Evolutionary conservation across 495 filamentous ascomycete species (phyloP).

Genomic region (Aspergillus sclerotiicarbonarius): DNA sequence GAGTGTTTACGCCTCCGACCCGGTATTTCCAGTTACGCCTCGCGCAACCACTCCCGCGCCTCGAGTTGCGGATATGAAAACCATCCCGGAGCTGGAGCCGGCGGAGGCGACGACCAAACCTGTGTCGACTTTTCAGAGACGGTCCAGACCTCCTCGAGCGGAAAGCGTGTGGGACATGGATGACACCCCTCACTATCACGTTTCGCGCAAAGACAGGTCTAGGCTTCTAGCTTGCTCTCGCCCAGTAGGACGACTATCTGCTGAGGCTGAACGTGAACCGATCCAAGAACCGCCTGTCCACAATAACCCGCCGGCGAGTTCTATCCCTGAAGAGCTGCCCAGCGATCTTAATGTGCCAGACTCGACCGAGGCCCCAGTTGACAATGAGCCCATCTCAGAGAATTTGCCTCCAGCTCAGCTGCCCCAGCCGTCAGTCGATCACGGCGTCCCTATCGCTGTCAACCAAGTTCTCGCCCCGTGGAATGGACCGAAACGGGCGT

Average conservation of each 20-base stretch:
- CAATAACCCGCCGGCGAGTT: slow-evolving; percentile 10
- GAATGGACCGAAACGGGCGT: slow-evolving; percentile 48
- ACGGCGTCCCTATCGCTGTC: slow-evolving; percentile 31
- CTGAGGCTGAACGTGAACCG: slow-evolving; percentile 8
- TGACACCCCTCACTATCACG: slow-evolving; percentile 30
- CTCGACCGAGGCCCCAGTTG: neutral
- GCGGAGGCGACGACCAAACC: slow-evolving; percentile 14
- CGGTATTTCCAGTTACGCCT: slow-evolving; percentile 33
- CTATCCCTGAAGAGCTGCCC: slow-evolving; percentile 16
- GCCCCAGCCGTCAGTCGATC: neutral
- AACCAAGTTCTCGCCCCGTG: slow-evolving; percentile 52
- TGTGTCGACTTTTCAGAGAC: slow-evolving; percentile 16
- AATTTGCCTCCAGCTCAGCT: neutral
- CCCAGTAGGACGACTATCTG: slow-evolving; percentile 11
- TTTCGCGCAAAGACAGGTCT: slow-evolving; percentile 26
- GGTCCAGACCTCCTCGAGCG: slow-evolving; percentile 25
- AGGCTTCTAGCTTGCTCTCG: slow-evolving; percentile 14
- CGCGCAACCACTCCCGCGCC: slow-evolving; percentile 10
- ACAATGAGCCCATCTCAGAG: neutral
- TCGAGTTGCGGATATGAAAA: slow-evolving; percentile 6
- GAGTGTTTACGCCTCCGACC: slow-evolving; percentile 32
- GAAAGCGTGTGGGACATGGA: slow-evolving; percentile 42
- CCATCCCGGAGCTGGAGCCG: slow-evolving; percentile 6
- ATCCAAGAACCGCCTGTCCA: slow-evolving; percentile 9
- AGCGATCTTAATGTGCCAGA: slow-evolving; percentile 5